Base-by-base conservation (phyloP, 192 early-diverging fungal species). In the Coemansia aciculifera region DNA sequence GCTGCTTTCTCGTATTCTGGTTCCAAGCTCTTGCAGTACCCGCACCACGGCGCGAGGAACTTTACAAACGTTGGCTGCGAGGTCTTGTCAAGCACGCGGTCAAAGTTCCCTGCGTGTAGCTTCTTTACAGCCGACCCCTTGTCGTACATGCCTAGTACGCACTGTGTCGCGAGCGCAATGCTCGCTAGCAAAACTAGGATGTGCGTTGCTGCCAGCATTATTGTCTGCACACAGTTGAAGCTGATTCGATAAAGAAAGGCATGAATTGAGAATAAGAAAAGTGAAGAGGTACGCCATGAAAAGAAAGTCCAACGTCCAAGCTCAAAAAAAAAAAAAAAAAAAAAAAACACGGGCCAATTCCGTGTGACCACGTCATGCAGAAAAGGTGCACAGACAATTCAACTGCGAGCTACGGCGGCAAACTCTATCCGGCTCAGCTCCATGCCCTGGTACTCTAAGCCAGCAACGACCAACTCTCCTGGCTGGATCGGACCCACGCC, bases 21-120 rank as follows among this genome's bases (percentile, higher is more conserved):
- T 19, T 86, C 90, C 66, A 95, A 69, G 24, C 83, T 90, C 85
- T 95, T 87, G 77, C 96, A 98, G 79, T 96, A 92, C 21, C 94
- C 94, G 79, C 95, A 96, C 93, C 96, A 98, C 31, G 96, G 97
- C 11, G 95, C 97, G 70, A 90, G 97, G 77, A 98, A 98, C 74
- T 96, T 94, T 23, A 93, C 91, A 64, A 94, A 86, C 15, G 92
- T 93, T 8, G 90, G 85, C 71, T 94, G 76, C 9, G 90, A 81
- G 65, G 90, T 87, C 4, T 76, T 73, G n/a, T 84, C 66, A 71
- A 94, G 73, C 34, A 81, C 80, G 0, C 68, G 64, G 24, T 85
- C 74, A 83, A 96, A 98, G 75, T 81, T 93, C 40, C 75, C 77
- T 13, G 77, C 57, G 52, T 66, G 75, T 42, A 93, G 85, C 43